These are phyloP conservation scores for Abrus pulchellus DNA, from an alignment of 306 rosid species.

Conservation along the genomic window DNA sequence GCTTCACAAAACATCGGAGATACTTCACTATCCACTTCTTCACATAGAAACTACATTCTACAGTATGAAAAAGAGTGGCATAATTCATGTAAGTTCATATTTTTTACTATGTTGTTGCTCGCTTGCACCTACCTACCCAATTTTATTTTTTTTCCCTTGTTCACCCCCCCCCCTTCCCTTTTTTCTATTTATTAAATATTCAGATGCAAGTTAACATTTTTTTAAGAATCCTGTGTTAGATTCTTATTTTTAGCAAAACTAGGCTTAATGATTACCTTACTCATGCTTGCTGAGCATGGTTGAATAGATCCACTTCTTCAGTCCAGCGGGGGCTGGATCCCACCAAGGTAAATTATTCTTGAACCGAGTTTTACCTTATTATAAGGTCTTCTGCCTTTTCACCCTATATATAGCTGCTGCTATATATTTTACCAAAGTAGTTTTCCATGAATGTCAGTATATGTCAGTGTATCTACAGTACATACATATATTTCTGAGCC, in stretches of 20 bases:
- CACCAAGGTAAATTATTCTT: constrained; percentile 28
- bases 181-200: not conserved
- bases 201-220: not conserved
- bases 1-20: constrained; percentile 1
- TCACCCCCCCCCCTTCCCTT: not conserved
- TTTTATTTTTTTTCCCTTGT: not conserved
- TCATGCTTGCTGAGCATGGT: constrained; percentile 27
- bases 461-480: constrained; percentile 22
- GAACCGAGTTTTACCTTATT: not conserved
- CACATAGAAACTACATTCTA: constrained; percentile 25
- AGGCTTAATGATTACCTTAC: constrained; percentile 16
- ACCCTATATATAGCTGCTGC: not conserved
- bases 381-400: constrained; percentile 32
- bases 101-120: not conserved
- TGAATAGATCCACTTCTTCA: constrained; percentile 40
- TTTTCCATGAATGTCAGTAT: constrained; percentile 41
- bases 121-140: not conserved
- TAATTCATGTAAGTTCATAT: constrained; percentile 49
- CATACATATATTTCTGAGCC: constrained; percentile 24
- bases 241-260: constrained; percentile 6
- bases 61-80: constrained; percentile 8
- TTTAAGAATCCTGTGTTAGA: not conserved
- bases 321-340: not conserved
- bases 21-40: not conserved
- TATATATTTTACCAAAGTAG: constrained; percentile 34